Evolutionary conservation across 169 alveolate species (phyloP).

Genomic region (Babesia gibsoni): DNA sequence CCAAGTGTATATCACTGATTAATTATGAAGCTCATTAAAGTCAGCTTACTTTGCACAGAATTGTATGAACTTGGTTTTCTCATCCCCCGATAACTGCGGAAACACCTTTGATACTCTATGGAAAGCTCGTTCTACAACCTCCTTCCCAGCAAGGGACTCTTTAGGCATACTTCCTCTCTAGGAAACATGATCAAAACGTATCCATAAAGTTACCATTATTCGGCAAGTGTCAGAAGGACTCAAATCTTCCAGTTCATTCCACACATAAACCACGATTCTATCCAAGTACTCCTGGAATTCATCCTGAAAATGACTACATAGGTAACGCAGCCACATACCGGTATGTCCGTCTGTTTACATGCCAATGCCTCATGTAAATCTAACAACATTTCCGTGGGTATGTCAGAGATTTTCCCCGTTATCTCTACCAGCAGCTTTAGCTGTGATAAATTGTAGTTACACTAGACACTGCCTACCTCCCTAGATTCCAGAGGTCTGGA

Average conservation of each 20-base stretch:
- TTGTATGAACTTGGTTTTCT: background rate
- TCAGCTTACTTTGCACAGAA: constrained; percentile 6
- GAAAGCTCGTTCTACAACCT: background rate
- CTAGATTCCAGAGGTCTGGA: background rate
- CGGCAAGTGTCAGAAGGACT: background rate
- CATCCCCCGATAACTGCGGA: background rate
- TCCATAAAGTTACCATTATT: background rate
- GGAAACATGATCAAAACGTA: too few species aligned
- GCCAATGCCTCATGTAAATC: constrained; percentile 17
- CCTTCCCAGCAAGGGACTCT: background rate
- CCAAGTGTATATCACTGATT: background rate
- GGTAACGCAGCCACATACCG: background rate
- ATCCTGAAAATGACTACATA: background rate
- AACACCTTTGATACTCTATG: background rate
- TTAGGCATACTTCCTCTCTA: too few species aligned
- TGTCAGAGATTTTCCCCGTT: background rate
- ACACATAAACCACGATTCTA: background rate
- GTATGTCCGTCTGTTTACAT: background rate
- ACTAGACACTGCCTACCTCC: constrained; percentile 6
- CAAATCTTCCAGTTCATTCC: constrained; percentile 1
- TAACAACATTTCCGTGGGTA: background rate
- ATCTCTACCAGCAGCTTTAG: constrained; percentile 10
- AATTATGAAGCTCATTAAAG: background rate
- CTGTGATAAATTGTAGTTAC: constrained; percentile 1
- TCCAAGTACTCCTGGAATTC: background rate